Evolutionary conservation across 192 early-diverging fungal species (phyloP), one percentile per base, ranked within the genome.

Genomic region (Podila epicladia): DNA sequence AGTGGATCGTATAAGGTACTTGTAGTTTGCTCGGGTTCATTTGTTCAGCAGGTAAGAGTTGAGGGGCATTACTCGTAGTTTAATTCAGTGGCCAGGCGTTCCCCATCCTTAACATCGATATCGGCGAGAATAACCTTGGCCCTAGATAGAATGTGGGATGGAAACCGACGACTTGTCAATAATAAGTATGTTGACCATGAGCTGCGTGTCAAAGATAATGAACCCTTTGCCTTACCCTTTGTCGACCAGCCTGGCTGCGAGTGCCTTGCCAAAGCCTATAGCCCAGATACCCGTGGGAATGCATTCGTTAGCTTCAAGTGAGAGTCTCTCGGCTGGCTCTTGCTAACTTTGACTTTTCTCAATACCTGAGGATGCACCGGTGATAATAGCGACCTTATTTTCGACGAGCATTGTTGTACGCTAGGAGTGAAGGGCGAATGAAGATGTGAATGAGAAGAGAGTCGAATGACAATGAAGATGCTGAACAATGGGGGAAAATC

Each of bases 341-440:
- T n/a, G 5, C 20, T 12, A 11, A 11, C 4, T 22, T 20, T 5
- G n/a, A 37, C 11, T 6, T 9, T 15, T 7, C 3, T 29, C 12
- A 26, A 22, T 72, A 79, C 76, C 93, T 0, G 90, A 89, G 11
- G 92, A 85, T 12, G 84, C 89, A 20, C 93, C 93, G 20, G 93
- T 94, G 71, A 94, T 88, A 59, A 94, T 84, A 0, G 89, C 91
- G 33, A 92, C 86, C 57, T 92, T 92, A 70, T 83, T 89, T 13
- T 71, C 65, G 33, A 85, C 75, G 59, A 64, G 69, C 76, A 79
- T 79, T 60, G 24, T 41, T 32, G 9, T 37, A 28, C 58, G 19
- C 12, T 11, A 17, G 28, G 29, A 19, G 28, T 24, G 5, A 32
- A n/a, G 12, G 32, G 31, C 0, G 64, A 66, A 53, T 31, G 1